These are phyloP conservation scores for Candida koratica DNA, from an alignment of 805 yeast genomes.

Conservation along the genomic window DNA sequence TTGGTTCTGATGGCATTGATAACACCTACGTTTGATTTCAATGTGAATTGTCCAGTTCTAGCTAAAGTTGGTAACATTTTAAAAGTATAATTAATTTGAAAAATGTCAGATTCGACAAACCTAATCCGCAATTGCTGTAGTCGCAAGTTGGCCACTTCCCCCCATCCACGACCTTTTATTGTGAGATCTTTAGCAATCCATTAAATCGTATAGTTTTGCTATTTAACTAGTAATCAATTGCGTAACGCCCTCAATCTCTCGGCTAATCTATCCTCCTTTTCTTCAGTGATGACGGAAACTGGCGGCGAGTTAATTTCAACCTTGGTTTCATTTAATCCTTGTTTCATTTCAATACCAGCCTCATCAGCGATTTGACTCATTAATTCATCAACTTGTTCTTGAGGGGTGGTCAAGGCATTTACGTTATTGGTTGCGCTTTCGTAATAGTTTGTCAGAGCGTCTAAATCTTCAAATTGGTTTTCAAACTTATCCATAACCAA, in stretches of 20 bases:
- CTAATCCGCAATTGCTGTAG: slow-evolving; percentile 6
- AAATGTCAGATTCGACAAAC: too few species aligned
- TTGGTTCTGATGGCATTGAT: slow-evolving; percentile 25
- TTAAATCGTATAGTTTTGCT: too few species aligned
- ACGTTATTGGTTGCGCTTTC: slow-evolving; percentile 86
- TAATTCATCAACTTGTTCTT: slow-evolving; percentile 87
- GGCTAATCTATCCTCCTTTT: slow-evolving; percentile 81
- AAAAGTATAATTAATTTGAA: slow-evolving; percentile 1
- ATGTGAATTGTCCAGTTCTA: not conserved
- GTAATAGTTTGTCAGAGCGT: slow-evolving; percentile 88
- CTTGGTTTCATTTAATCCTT: slow-evolving; percentile 67
- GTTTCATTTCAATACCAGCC: slow-evolving; percentile 91
- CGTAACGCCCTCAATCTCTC: slow-evolving; percentile 87
- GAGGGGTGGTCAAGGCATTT: slow-evolving; percentile 87
- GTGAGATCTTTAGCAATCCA: too few species aligned
- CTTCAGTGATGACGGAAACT: slow-evolving; percentile 45
- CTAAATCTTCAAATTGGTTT: slow-evolving; percentile 91
- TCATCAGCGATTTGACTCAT: slow-evolving; percentile 94
- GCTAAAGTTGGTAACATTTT: slow-evolving; percentile 6
- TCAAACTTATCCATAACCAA: slow-evolving; percentile 97
- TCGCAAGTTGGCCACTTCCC: too few species aligned
- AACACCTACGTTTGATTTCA: not conserved
- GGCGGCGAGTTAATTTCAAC: slow-evolving; percentile 44
- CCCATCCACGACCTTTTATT: too few species aligned
- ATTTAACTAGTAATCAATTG: too few species aligned